A percentile compares a stretch with the other conserved stretches of the same genome.
Evolutionary conservation across 1,284 basidiomycete genomes (phyloP).

Genomic region (Pseudozyma hubeiensis): DNA sequence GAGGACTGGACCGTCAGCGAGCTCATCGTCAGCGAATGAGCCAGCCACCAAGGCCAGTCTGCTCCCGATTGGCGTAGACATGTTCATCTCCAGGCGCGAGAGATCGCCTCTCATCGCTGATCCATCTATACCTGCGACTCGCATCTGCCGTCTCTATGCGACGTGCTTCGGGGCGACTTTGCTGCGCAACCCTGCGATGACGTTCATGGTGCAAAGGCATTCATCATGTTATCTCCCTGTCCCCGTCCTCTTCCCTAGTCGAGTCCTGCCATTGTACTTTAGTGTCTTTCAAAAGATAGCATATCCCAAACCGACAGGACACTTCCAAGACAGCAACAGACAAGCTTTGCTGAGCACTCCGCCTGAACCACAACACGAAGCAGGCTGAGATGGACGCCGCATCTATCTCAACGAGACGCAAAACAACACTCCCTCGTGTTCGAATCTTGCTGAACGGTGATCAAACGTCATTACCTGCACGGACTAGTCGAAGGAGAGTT

Average conservation of each 20-base stretch:
- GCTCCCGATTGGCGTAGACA: background rate
- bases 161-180: background rate
- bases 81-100: constrained; percentile 1
- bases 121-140: constrained; percentile 14
- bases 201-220: too few species aligned
- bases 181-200: too few species aligned
- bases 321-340: too few species aligned
- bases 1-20: constrained; percentile 68
- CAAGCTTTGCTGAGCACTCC: too few species aligned
- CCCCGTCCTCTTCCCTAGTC: background rate
- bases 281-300: constrained; percentile 24
- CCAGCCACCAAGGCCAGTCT: too few species aligned
- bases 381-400: too few species aligned
- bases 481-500: too few species aligned
- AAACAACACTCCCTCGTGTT: too few species aligned
- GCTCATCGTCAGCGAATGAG: constrained; percentile 64
- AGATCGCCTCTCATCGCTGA: background rate
- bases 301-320: background rate
- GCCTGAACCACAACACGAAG: too few species aligned
- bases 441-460: too few species aligned
- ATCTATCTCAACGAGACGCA: too few species aligned
- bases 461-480: too few species aligned
- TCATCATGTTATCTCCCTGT: background rate
- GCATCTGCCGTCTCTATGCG: background rate
- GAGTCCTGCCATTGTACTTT: constrained; percentile 32